Evolutionary conservation across 139 green algal genomes (phyloP).

Genomic region (Volvox reticuliferus): DNA sequence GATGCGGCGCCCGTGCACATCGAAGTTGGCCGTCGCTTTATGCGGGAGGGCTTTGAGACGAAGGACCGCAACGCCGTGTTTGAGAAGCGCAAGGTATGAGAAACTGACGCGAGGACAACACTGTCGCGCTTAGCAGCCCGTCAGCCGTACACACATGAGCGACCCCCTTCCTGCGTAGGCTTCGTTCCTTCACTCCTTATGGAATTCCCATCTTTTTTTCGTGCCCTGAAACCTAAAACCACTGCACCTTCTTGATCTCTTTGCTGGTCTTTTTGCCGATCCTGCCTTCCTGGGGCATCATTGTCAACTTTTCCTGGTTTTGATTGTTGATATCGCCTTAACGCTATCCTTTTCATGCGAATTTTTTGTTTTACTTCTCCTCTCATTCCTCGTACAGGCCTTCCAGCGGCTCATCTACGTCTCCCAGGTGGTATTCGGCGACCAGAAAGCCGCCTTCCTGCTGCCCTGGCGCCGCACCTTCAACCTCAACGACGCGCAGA

Average conservation of each 20-base stretch:
- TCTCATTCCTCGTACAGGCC: conserved; percentile 52
- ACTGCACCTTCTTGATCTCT: no score
- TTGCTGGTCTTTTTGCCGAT: no score
- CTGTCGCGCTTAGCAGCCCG: no score
- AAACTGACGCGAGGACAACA: background rate
- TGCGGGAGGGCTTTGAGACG: conserved; percentile 55
- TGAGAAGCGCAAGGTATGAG: conserved; percentile 75
- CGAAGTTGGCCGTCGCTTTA: conserved; percentile 72
- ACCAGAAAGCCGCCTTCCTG: conserved; percentile 90
- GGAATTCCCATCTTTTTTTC: no score
- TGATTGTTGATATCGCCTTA: no score
- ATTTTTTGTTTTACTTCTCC: background rate
- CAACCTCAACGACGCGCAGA: conserved; percentile 86
- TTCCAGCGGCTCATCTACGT: conserved; percentile 99
- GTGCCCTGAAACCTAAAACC: no score
- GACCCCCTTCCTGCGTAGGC: no score
- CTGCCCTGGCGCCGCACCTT: conserved; percentile 96
- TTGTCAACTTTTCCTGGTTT: no score
- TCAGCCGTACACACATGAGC: no score
- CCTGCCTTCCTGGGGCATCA: no score
- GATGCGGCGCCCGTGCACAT: conserved; percentile 95
- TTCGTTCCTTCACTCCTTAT: no score
- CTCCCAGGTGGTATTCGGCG: conserved; percentile 88
- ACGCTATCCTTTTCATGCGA: no score
- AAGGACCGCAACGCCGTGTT: conserved; percentile 69